A percentile compares a stretch with the other conserved stretches of the same genome.
These are phyloP conservation scores for Geranium rotundifolium DNA, from an alignment of 345 rosid species.

Conservation along the genomic window DNA sequence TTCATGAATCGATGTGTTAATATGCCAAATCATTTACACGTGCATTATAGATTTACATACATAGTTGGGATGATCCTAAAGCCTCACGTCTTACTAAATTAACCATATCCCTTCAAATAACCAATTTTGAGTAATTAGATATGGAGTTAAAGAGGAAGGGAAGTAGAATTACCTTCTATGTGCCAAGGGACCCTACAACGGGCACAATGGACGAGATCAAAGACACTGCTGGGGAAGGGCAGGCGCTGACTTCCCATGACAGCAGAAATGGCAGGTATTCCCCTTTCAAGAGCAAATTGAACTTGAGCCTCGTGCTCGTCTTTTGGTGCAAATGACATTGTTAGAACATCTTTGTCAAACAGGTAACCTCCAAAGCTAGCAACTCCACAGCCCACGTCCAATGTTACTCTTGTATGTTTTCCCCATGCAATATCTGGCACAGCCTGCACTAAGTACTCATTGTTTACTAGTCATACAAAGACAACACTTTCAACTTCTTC, in stretches of 20 bases:
- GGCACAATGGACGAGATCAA: slow-evolving; percentile 81
- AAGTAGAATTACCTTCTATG: slow-evolving; percentile 31
- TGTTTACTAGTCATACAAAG: too few species aligned
- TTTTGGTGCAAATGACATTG: slow-evolving; percentile 95
- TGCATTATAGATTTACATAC: too few species aligned
- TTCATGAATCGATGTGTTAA: too few species aligned
- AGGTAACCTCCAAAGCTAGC: slow-evolving; percentile 89
- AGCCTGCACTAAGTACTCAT: too few species aligned
- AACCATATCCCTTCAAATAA: too few species aligned
- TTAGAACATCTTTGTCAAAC: slow-evolving; percentile 74
- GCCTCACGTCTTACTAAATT: too few species aligned
- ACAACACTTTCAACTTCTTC: too few species aligned
- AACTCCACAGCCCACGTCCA: slow-evolving; percentile 96
- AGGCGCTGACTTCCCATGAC: slow-evolving; percentile 91
- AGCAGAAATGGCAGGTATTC: slow-evolving; percentile 90
- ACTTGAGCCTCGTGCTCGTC: slow-evolving; percentile 98
- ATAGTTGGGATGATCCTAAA: too few species aligned
- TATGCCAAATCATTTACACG: too few species aligned
- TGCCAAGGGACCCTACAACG: slow-evolving; percentile 99
- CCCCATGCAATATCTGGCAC: slow-evolving; percentile 73
- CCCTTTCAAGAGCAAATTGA: slow-evolving; percentile 91
- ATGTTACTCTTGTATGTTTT: slow-evolving; percentile 51
- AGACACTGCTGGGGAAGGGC: slow-evolving; percentile 82
- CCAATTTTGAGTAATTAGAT: too few species aligned
- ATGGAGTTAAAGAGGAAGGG: too few species aligned